These are phyloP conservation scores for Sphaceloma murrayae DNA, from an alignment of 2,329 filamentous ascomycete genomes.

Conservation along the genomic window DNA sequence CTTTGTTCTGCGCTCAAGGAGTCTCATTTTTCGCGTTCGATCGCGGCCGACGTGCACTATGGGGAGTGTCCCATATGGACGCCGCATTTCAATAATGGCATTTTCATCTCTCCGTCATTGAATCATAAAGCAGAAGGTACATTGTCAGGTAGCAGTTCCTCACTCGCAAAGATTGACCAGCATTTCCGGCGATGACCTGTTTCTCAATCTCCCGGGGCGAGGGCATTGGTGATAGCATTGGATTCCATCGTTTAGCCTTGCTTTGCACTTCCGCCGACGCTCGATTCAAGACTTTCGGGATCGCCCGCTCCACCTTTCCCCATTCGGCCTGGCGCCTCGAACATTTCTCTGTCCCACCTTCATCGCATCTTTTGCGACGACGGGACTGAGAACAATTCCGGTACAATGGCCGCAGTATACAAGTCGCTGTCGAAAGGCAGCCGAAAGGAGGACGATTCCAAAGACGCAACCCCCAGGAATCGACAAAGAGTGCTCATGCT, in stretches of 20 bases:
- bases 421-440: slow-evolving; percentile 42
- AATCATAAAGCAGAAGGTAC: not conserved
- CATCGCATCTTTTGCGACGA: slow-evolving; percentile 6
- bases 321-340: not conserved
- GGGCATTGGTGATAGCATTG: not conserved
- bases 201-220: too few relatives aligned
- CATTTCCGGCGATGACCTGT: too few relatives aligned
- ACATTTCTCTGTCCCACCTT: slow-evolving; percentile 1
- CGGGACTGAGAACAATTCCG: too few relatives aligned
- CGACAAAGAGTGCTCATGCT: slow-evolving; percentile 69
- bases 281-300: slow-evolving; percentile 1
- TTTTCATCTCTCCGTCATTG: not conserved
- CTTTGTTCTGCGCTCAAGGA: slow-evolving; percentile 14
- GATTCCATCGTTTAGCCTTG: slow-evolving; percentile 11
- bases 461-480: slow-evolving; percentile 31
- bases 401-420: slow-evolving; percentile 47
- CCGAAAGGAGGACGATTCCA: slow-evolving; percentile 23
- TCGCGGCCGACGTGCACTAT: slow-evolving; percentile 13
- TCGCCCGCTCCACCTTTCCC: slow-evolving; percentile 1
- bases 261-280: not conserved
- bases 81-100: too few relatives aligned
- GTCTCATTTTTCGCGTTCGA: slow-evolving; percentile 15
- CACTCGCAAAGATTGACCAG: too few relatives aligned
- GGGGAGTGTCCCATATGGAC: slow-evolving; percentile 1
- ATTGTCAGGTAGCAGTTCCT: too few relatives aligned